phyloP scores from a whole-genome alignment of 495 filamentous ascomycete species.

The Penicillium cinerascens region DNA sequence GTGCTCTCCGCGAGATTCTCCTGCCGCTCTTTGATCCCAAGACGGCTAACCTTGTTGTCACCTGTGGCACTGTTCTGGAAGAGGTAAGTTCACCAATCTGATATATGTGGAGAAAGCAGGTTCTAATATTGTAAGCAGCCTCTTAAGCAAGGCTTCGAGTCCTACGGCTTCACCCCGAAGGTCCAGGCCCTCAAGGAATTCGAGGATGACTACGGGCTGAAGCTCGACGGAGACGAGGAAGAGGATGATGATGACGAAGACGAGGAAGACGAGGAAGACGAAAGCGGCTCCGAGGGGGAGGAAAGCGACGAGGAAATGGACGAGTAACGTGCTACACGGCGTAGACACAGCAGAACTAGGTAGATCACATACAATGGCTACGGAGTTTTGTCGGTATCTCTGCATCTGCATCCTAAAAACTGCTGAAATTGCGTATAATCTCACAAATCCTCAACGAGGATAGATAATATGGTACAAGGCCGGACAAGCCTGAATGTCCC shows the following conservation, averaged over 20 bases:
- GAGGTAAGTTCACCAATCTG: constrained; percentile 57
- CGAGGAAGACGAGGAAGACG: constrained; percentile 38
- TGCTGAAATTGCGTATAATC: constrained; percentile 13
- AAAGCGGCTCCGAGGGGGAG: constrained; percentile 44
- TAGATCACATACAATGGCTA: constrained; percentile 12
- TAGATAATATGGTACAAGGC: constrained; percentile 18
- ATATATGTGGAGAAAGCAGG: background rate
- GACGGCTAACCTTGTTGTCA: constrained; percentile 78
- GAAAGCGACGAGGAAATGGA: constrained; percentile 27
- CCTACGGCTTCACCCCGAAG: constrained; percentile 72
- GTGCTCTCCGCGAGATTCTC: constrained; percentile 69
- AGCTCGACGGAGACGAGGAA: constrained; percentile 63
- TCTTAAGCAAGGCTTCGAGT: constrained; percentile 66
- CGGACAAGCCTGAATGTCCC: constrained; percentile 5
- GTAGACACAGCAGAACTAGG: constrained; percentile 7
- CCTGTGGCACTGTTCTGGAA: constrained; percentile 80
- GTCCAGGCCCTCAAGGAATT: constrained; percentile 75
- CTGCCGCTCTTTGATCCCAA: constrained; percentile 73
- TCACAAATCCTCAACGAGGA: constrained; percentile 6
- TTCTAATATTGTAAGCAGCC: constrained; percentile 43
- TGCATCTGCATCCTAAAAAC: background rate
- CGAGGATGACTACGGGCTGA: constrained; percentile 87
- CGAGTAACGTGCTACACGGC: constrained; percentile 19
- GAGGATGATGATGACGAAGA: constrained; percentile 62
- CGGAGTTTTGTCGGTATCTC: background rate